Conservation (phyloP, 2,329 filamentous ascomycete genomes). For the Venturia pyrina region DNA sequence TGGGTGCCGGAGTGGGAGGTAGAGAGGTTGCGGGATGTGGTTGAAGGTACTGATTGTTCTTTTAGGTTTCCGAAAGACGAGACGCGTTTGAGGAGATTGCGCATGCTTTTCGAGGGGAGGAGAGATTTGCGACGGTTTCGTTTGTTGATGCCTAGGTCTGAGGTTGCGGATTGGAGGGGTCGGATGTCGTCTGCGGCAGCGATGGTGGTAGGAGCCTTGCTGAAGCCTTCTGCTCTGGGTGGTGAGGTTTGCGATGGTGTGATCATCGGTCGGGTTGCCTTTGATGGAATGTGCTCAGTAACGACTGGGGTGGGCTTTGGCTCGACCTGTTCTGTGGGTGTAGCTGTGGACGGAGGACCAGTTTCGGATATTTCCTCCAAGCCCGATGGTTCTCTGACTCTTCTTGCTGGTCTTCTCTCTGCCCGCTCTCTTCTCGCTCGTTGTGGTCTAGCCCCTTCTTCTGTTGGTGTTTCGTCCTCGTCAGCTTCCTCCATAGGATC, state of each 20-base stretch:
- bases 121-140: not conserved
- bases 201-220: not conserved
- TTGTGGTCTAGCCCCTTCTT: not conserved
- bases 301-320: not conserved
- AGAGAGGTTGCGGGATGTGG: not conserved
- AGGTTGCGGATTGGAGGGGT: not conserved
- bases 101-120: not conserved
- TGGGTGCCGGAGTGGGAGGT: not conserved
- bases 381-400: not conserved
- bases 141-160: not conserved
- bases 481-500: too few relatives aligned
- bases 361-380: not conserved
- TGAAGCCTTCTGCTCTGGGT: not conserved
- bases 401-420: not conserved
- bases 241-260: not conserved
- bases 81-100: not conserved
- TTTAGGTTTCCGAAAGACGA: not conserved
- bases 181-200: not conserved
- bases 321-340: not conserved
- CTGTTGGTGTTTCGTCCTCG: not conserved
- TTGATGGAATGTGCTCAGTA: not conserved
- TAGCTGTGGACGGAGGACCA: not conserved
- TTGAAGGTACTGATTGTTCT: not conserved
- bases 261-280: not conserved
- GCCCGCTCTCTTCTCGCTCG: not conserved